These are phyloP conservation scores for Fusarium annulatum DNA, from an alignment of 2,329 filamentous ascomycete species.

Conservation along the genomic window DNA sequence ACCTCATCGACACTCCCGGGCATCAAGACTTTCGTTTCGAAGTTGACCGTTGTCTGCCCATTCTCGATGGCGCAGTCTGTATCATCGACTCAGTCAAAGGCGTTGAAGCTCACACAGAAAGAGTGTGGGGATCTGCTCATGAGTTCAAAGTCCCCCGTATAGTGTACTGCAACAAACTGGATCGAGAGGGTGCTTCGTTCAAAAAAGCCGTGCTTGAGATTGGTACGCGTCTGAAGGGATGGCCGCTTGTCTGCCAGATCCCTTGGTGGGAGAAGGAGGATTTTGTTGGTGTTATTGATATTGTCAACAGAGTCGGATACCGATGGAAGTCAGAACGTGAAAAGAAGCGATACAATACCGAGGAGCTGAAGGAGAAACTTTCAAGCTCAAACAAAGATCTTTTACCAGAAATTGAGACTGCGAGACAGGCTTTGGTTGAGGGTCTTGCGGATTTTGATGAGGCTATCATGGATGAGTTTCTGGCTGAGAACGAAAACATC, in stretches of 20 bases:
- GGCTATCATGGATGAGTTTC: constrained; percentile 82
- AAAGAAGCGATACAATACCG: constrained; percentile 51
- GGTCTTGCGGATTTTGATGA: constrained; percentile 91
- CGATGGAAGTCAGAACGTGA: constrained; percentile 69
- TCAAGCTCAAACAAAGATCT: constrained; percentile 59
- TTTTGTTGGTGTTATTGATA: constrained; percentile 87
- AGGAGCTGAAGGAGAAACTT: constrained; percentile 55
- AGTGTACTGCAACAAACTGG: constrained; percentile 82
- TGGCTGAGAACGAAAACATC: constrained; percentile 82
- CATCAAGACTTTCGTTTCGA: constrained; percentile 99
- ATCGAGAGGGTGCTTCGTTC: constrained; percentile 82
- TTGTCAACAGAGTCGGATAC: constrained; percentile 79
- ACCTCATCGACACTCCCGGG: constrained; percentile 92
- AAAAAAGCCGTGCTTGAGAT: constrained; percentile 87
- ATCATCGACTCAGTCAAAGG: constrained; percentile 93
- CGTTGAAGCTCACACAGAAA: constrained; percentile 96
- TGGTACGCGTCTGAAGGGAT: constrained; percentile 79
- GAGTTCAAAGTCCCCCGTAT: constrained; percentile 86
- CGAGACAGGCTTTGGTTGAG: constrained; percentile 83
- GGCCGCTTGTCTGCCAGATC: constrained; percentile 93
- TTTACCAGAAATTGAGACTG: constrained; percentile 76
- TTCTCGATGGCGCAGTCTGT: constrained; percentile 91
- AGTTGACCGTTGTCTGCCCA: constrained; percentile 87
- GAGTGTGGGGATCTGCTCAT: constrained; percentile 93
- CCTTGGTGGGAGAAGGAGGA: constrained; percentile 90